These are phyloP conservation scores for Nicotiana benthamiana DNA, from an alignment of 257 asterid genomes.

Conservation along the genomic window DNA sequence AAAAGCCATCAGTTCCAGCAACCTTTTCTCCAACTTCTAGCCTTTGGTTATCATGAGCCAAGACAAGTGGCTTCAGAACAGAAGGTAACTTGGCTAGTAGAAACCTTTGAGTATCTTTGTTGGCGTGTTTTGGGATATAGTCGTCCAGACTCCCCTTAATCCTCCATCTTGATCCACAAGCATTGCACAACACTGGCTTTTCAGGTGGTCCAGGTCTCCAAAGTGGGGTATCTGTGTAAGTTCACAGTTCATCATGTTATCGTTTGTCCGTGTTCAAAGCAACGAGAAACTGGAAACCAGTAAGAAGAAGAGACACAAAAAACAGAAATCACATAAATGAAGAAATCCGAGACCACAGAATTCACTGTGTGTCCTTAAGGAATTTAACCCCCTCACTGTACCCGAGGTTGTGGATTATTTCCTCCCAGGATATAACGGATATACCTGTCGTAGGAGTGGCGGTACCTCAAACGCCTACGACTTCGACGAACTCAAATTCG, in stretches of 20 bases:
- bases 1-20: not conserved
- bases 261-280: no score
- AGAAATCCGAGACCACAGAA: no score
- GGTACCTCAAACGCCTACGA: no score
- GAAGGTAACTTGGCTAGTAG: not conserved
- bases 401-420: no score
- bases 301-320: no score
- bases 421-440: no score
- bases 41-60: not conserved
- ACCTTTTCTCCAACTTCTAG: not conserved
- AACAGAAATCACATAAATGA: no score
- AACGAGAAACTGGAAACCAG: no score
- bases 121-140: slow-evolving; percentile 8
- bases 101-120: not conserved
- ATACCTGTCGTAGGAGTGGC: no score
- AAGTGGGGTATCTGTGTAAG: slow-evolving; percentile 11
- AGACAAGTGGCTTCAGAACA: not conserved
- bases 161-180: slow-evolving; percentile 25
- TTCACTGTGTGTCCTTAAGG: no score
- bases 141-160: slow-evolving; percentile 10
- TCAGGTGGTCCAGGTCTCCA: slow-evolving; percentile 26
- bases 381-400: no score
- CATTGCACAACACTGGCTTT: slow-evolving; percentile 25
- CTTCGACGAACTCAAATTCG: no score
- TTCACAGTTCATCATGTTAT: not conserved